These are phyloP conservation scores for Eimeria nieschulzi DNA, from an alignment of 169 alveolate species.

Conservation along the genomic window DNA sequence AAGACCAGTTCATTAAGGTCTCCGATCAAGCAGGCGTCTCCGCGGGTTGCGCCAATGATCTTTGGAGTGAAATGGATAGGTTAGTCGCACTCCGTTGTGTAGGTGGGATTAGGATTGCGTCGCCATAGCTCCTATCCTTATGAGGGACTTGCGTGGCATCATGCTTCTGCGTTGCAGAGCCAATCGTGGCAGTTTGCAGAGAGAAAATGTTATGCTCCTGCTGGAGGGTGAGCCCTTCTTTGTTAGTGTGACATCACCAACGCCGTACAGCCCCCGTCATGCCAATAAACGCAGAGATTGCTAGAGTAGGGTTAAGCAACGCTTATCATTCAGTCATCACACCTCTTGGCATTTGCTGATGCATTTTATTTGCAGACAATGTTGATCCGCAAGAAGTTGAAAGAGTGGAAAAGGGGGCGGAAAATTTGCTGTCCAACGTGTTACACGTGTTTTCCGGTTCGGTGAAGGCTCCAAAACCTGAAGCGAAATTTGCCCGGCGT, in stretches of 20 bases:
- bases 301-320: no score
- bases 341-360: background rate
- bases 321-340: no score
- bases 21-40: slow-evolving; percentile 71
- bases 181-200: slow-evolving; percentile 58
- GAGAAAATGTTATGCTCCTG: slow-evolving; percentile 67
- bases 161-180: slow-evolving; percentile 6
- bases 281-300: background rate
- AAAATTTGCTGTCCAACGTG: slow-evolving; percentile 32
- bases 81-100: slow-evolving; percentile 1
- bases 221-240: slow-evolving; percentile 65
- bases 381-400: slow-evolving; percentile 65
- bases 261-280: background rate
- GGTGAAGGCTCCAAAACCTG: slow-evolving; percentile 51
- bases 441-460: slow-evolving; percentile 52
- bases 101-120: background rate
- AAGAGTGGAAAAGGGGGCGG: slow-evolving; percentile 62
- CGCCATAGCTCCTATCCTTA: background rate
- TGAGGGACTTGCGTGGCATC: background rate
- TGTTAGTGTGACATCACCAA: no score
- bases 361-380: slow-evolving; percentile 48
- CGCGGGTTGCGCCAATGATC: slow-evolving; percentile 58
- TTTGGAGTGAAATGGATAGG: slow-evolving; percentile 73
- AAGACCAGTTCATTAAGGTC: slow-evolving; percentile 60
- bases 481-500: slow-evolving; percentile 49